Evolutionary conservation across 768 basidiomycete species (phyloP), one percentile per base, ranked within the genome.

Genomic region (Boletellus ananiceps): DNA sequence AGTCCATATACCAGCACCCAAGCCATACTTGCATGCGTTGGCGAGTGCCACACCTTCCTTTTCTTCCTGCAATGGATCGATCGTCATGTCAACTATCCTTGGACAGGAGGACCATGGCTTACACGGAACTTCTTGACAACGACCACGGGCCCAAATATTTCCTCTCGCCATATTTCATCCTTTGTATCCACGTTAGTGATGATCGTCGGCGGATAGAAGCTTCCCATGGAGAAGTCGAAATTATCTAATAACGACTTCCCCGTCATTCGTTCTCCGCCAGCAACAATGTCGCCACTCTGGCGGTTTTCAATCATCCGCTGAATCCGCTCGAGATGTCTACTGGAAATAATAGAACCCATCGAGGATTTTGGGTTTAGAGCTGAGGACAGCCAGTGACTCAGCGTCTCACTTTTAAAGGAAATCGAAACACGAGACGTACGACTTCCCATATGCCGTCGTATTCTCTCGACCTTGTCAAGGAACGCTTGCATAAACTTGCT

Each of bases 111-210:
- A 29, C 47, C 71, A 70, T 11, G 58, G 65, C 71, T 61, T 39
- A 80, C 79, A 38, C 60, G 55, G 57, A 82, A 83, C 44, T 65
- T 71, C 45, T 76, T 81, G 35, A 85, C 75, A 3, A 87, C 79
- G 1, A 91, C 81, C n/a, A 91, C 87, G 1, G 90, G 90, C 2
- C 90, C 90, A 57, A 93, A 92, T 12, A 91, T 73, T 63, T 93
- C 90, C 66, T 93, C 89, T 58, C 78, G 69, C 88, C 89, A 92
- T 21, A 91, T 65, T 40, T 79, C 78, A 54, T 86, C 83, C 31
- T 77, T 69, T 0, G 72, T 66, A 25, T 70, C 68, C 13, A 88
- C 75, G 45, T 82, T 76, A 0, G 71, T 62, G 49, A 93, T 77
- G 31, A 93, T 74, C 0, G 91, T 93, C 0, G 91, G 91, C 4